Percentiles rank a stretch among this genome's conserved stretches.
Conservation (phyloP, 345 rosid genomes). For the Reutealis trisperma region DNA sequence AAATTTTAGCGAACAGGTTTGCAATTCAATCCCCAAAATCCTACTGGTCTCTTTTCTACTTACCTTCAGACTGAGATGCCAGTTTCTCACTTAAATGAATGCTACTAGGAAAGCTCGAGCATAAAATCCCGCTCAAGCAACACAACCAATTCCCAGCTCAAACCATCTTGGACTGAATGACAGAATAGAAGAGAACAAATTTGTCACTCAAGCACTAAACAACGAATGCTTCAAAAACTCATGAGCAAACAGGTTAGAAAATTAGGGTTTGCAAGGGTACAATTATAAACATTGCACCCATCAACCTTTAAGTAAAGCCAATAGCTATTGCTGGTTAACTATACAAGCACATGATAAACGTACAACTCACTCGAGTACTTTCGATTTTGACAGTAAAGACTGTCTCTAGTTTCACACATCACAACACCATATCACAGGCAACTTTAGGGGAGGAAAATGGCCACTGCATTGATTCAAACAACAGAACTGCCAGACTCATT, state of each 20-base stretch:
- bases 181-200: neutral
- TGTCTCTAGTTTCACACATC: neutral
- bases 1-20: neutral
- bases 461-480: slow-evolving; percentile 1
- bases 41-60: neutral
- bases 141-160: neutral
- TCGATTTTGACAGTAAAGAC: neutral
- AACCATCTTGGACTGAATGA: neutral
- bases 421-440: slow-evolving; percentile 9
- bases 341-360: neutral
- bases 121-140: neutral
- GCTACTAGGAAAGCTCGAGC: too few species aligned
- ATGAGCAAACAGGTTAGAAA: neutral
- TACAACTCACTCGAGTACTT: too few species aligned
- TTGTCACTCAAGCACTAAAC: neutral
- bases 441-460: slow-evolving; percentile 9
- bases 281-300: neutral
- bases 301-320: neutral
- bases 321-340: neutral
- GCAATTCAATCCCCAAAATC: neutral
- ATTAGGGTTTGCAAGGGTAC: neutral
- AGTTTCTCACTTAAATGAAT: neutral
- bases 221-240: too few species aligned
- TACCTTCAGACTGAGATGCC: neutral
- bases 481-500: slow-evolving; percentile 23